Percentiles rank a stretch among this genome's conserved stretches.
phyloP scores from a whole-genome alignment of 768 basidiomycete species.

The Saitozyma podzolica region DNA sequence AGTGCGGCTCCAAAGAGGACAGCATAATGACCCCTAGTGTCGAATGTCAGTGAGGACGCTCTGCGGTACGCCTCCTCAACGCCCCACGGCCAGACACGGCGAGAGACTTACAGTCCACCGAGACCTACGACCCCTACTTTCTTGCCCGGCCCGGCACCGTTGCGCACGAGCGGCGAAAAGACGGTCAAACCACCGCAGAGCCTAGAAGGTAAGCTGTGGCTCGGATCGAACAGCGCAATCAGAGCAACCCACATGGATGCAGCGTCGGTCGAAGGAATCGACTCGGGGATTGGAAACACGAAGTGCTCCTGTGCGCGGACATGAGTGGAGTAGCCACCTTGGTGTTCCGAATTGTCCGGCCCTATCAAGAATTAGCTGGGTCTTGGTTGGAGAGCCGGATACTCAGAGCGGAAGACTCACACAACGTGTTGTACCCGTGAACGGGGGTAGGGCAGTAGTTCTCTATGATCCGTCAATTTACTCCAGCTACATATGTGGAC shows the following conservation, averaged over 20 bases:
- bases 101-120: constrained; percentile 57
- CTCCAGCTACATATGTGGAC: constrained; percentile 3
- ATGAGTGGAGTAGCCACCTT: constrained; percentile 59
- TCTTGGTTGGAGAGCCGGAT: too few species aligned
- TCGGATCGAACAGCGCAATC: too few species aligned
- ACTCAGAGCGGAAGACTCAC: constrained; percentile 9
- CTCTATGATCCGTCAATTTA: constrained; percentile 22
- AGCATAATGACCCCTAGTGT: constrained; percentile 46
- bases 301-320: constrained; percentile 58
- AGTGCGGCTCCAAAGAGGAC: constrained; percentile 60
- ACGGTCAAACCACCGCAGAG: constrained; percentile 67
- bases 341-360: constrained; percentile 53
- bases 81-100: neutral
- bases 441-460: constrained; percentile 43
- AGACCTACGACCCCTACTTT: constrained; percentile 68
- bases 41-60: neutral
- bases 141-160: constrained; percentile 63
- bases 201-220: constrained; percentile 17
- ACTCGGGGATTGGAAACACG: constrained; percentile 63
- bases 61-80: neutral
- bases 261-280: constrained; percentile 59
- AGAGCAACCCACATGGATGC: constrained; percentile 65
- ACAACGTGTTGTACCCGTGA: constrained; percentile 49
- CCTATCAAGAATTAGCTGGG: neutral
- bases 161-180: constrained; percentile 62